Percentiles rank a stretch among this genome's conserved stretches.
Evolutionary conservation across 1,139 yeast species (phyloP).

Genomic region (Geotrichum restrictum): DNA sequence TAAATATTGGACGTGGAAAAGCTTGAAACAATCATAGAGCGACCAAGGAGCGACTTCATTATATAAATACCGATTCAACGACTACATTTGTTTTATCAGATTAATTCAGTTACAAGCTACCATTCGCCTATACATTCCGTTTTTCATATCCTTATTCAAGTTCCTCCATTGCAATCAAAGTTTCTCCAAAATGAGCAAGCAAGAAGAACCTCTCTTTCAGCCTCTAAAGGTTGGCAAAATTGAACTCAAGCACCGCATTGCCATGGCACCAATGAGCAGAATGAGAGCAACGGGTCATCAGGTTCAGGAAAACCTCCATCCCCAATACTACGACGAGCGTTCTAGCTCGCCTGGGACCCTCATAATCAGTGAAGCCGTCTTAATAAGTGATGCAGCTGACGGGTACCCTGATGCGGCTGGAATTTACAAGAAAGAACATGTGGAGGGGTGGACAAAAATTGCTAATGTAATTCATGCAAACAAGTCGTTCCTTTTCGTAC

Average conservation of each 20-base stretch:
- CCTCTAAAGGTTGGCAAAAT: slow-evolving; percentile 30
- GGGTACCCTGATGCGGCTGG: slow-evolving; percentile 52
- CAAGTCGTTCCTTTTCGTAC: slow-evolving; percentile 50
- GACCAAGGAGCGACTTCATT: too few relatives aligned
- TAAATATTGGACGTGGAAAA: too few relatives aligned
- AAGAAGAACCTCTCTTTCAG: slow-evolving; percentile 19
- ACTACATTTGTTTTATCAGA: too few relatives aligned
- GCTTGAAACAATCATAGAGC: too few relatives aligned
- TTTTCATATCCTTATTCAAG: too few relatives aligned
- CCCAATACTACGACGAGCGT: slow-evolving; percentile 51
- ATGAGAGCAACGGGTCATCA: slow-evolving; percentile 34
- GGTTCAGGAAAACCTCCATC: slow-evolving; percentile 45
- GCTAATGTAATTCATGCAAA: slow-evolving; percentile 52
- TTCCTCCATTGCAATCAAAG: too few relatives aligned
- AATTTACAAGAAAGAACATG: slow-evolving; percentile 48
- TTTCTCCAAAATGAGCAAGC: neutral
- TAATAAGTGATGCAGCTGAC: slow-evolving; percentile 38
- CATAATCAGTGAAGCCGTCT: slow-evolving; percentile 44
- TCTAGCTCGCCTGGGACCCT: slow-evolving; percentile 50
- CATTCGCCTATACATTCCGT: too few relatives aligned
- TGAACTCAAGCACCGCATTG: slow-evolving; percentile 41
- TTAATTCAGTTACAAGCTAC: too few relatives aligned
- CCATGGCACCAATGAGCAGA: slow-evolving; percentile 51
- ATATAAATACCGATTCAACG: too few relatives aligned
- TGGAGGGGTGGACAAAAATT: slow-evolving; percentile 50